Base-by-base conservation (phyloP, 768 basidiomycete species). In the Boletus sp. region DNA sequence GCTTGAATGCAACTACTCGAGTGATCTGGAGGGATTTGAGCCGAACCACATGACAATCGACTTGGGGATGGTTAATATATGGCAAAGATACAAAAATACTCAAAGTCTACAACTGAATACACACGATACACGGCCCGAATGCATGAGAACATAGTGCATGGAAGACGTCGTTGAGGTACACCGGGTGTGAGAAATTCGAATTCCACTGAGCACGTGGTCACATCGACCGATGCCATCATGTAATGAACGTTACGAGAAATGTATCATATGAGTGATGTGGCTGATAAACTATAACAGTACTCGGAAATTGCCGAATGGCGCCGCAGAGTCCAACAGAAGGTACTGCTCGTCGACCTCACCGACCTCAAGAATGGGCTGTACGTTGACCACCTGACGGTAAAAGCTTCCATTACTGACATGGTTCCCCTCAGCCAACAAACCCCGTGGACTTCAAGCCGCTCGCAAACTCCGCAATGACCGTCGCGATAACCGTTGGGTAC, bases 401-500 rank as follows among this genome's bases (percentile, higher is more conserved):
- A 19, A 27, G 32, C 40, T 19, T 41, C 55, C 51, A 47, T 55
- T 29, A 29, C 48, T 56, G 25, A 70, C 45, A 14, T 11, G 1
- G 7, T 14, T 48, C 27, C 44, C 19, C 29, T 19, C 55, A 95
- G 93, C 94, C 72, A 94, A 95, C 84, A 97, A 98, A 91, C 95
- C 95, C 73, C 90, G 95, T 81, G 95, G 95, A 78, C 86, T 98
- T 70, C 93, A 96, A 81, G 96, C 96, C 68, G 96, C 94, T 70
- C 91, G 97, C 77, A 98, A 98, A 79, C 91, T 99, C 70, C 90
- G 95, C 70, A 95, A 82, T 68, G 82, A 85, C 77, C 88, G 97
- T 66, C 84, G 93, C 64, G 89, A 88, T 75, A 97, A 98, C 82
- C 90, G 96, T 77, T 99, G 97, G 97, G 93, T 94, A 58, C 65